A percentile compares a stretch with the other conserved stretches of the same genome.
Conservation (phyloP, 1,139 yeast genomes). For the Hansenula lynferdii region DNA sequence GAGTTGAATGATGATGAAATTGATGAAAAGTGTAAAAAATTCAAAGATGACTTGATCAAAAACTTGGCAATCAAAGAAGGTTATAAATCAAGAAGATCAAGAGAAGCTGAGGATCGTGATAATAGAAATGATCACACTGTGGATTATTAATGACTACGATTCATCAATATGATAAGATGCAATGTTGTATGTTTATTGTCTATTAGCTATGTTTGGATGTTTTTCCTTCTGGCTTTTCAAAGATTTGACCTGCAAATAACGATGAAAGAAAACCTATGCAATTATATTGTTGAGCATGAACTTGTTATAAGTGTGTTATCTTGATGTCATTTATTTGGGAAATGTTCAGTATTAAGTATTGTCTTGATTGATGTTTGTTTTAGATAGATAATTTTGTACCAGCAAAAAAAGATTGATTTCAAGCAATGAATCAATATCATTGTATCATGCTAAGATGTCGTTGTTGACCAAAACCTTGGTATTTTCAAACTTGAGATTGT, state of each 20-base stretch:
- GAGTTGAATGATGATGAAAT: conserved; percentile 17
- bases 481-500: conserved; percentile 13
- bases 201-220: neutral
- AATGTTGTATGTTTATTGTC: conserved; percentile 7
- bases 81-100: conserved; percentile 10
- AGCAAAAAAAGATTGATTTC: no score
- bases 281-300: no score
- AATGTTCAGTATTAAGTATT: no score
- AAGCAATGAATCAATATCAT: no score
- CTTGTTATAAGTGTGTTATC: no score
- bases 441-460: no score
- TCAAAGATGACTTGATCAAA: conserved; percentile 8
- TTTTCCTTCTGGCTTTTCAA: no score
- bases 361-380: no score
- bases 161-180: neutral
- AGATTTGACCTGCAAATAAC: conserved; percentile 3
- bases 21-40: conserved; percentile 15
- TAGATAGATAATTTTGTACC: neutral
- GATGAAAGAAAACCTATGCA: no score
- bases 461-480: conserved; percentile 20
- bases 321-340: no score
- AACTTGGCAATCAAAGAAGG: conserved; percentile 5
- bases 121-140: neutral
- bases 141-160: conserved; percentile 1
- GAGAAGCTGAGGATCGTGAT: conserved; percentile 4